Percentiles rank a stretch among this genome's conserved stretches.
Evolutionary conservation across 2,329 filamentous ascomycete species (phyloP).

Genomic region (Cryphonectria radicalis): DNA sequence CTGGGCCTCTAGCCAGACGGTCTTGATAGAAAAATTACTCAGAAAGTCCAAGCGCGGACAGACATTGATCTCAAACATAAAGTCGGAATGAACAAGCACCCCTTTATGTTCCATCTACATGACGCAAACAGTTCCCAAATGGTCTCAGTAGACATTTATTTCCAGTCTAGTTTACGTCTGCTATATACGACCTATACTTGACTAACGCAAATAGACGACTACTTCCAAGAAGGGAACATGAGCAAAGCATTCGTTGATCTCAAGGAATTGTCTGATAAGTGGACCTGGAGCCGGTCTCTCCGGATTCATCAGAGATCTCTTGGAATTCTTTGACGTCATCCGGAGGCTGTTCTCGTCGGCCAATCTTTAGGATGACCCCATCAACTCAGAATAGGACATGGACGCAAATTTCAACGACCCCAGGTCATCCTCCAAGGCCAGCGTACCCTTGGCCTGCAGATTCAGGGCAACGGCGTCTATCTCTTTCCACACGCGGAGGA

Average conservation of each 20-base stretch:
- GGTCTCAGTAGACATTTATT: neutral
- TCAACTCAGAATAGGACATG: conserved; percentile 9
- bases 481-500: conserved; percentile 82
- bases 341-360: neutral
- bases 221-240: neutral
- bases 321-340: neutral
- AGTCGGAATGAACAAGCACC: neutral
- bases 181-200: neutral
- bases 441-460: conserved; percentile 63
- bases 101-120: neutral
- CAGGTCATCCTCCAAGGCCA: conserved; percentile 59
- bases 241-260: neutral
- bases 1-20: neutral
- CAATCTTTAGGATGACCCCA: neutral
- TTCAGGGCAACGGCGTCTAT: conserved; percentile 72
- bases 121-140: neutral
- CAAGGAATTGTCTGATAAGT: neutral
- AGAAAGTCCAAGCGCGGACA: neutral
- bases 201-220: neutral
- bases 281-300: neutral
- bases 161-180: neutral
- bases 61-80: neutral
- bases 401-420: conserved; percentile 30
- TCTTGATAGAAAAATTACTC: neutral
- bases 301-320: neutral